Base-by-base conservation (phyloP, 148 eudicot genomes). In the Rhododendron mucronatum region DNA sequence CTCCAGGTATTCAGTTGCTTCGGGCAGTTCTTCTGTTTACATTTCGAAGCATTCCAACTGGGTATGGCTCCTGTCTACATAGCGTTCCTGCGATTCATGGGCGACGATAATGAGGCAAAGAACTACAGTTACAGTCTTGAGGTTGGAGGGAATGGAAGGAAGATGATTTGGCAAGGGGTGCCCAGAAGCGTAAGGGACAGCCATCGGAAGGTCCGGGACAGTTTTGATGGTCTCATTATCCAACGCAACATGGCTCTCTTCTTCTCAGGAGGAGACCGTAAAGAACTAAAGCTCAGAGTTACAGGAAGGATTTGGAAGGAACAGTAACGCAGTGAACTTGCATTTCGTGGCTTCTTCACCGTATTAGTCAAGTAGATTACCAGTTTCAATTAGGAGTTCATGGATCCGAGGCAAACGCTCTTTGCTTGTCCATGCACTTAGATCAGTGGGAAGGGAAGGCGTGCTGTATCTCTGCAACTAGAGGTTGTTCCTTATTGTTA, bases 231-330 rank as follows among this genome's bases (percentile, higher is more conserved):
- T 26, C 93, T 92, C 78, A 90, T 92, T 69, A 90, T 92, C 74
- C 92, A 92, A 83, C 87, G 93, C 65, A 92, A 89, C 77, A 91
- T 93, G 95, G 93, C 95, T 26, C 93, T 93, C 83, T 93, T 93
- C 90, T 93, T 93, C 87, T 93, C 95, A 2, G 95, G 95, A 7
- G 95, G 93, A 28, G 92, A 93, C 53, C 87, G 92, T 85, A 93
- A 93, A 84, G 93, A 93, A 59, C 78, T 93, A 73, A 93, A 93
- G 84, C 91, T 93, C 41, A 87, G 93, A 86, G 91, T 91, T n/a
- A 91, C 91, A 7, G 93, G 93, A 28, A 87, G 91, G 76, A 91
- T 91, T 74, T 90, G 91, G 93, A 91, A 90, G 86, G 91, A 91
- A 82, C 90, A 87, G 80, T 90, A 74, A 85, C 1, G 33, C 44